A percentile compares a stretch with the other conserved stretches of the same genome.
Evolutionary conservation across 2,329 filamentous ascomycete species (phyloP).

Genomic region (Pyrenophora tritici-repentis): DNA sequence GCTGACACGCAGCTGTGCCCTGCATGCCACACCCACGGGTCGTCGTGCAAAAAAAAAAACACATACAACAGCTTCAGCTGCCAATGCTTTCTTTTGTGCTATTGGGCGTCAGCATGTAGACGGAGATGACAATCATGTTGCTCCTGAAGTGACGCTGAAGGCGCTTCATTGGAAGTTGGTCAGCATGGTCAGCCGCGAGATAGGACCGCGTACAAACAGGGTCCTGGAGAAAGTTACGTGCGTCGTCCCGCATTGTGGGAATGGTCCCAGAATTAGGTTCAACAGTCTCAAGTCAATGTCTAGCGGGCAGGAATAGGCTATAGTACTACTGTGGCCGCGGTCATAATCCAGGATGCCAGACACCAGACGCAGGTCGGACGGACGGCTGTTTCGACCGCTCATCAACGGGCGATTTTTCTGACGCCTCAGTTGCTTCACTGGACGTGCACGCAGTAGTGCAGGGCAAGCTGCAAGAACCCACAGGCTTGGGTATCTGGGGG

Average conservation of each 20-base stretch:
- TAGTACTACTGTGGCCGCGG: conserved; percentile 9
- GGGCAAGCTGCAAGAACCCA: not conserved
- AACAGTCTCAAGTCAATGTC: not conserved
- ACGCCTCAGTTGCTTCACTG: conserved; percentile 6
- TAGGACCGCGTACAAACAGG: too few species aligned
- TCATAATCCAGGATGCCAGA: conserved; percentile 4
- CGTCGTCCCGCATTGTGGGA: too few species aligned
- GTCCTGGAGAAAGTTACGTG: too few species aligned
- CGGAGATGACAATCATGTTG: not conserved
- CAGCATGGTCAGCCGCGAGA: too few species aligned
- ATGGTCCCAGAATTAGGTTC: too few species aligned
- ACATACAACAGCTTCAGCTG: conserved; percentile 18
- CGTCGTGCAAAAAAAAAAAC: conserved; percentile 14
- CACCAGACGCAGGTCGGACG: conserved; percentile 2
- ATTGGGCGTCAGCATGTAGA: conserved; percentile 13
- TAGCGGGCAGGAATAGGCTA: not conserved
- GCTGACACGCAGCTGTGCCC: conserved; percentile 28
- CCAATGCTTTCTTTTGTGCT: conserved; percentile 6
- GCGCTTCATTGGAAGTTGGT: not conserved
- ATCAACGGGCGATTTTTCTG: conserved; percentile 3
- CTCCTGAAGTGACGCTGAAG: conserved; percentile 13
- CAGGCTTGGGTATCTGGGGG: conserved; percentile 1
- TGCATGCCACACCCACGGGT: conserved; percentile 19
- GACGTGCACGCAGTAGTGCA: conserved; percentile 12
- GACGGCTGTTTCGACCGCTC: conserved; percentile 11